Evolutionary conservation across 495 filamentous ascomycete genomes (phyloP), one percentile per base, ranked within the genome.

Genomic region (Lepidopterella palustris): DNA sequence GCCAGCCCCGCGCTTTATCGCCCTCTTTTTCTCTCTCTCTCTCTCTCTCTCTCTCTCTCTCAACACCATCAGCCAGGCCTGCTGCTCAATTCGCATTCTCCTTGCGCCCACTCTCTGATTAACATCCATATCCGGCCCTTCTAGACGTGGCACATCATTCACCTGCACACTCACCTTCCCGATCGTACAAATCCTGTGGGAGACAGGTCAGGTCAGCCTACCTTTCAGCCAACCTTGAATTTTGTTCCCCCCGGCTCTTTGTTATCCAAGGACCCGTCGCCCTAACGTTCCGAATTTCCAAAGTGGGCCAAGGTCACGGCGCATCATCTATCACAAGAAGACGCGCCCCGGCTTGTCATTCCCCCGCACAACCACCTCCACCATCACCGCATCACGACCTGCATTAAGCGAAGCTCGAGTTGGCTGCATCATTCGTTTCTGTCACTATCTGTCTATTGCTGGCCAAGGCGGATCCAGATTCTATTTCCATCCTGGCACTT

Each of bases 391-490:
- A 25, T 31, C 25, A 42, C 28, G 20, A 25, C 5, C 55, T 2
- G 15, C 24, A 55, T 21, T 57, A 31, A 13, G 45, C 57, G 52
- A 21, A 6, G 31, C 15, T 15, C 31, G 6, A 35, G 31, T 35
- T 42, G 35, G 35, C 10, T 13, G 35, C 35, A 42, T 42, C 35
- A 42, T 18, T 42, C 35, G 35, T 18, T 42, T 42, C 57, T 42
- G 26, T 52, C 58, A 6, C 56, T 53, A 21, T 56, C 63, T 61
- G 63, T 65, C 58, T 65, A 53, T 65, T 65, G 63, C 63, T 65
- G 63, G 63, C 52, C 63, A 65, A 65, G 63, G 59, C 63, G 61
- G 63, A 58, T 61, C 58, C 47, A 27, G n/a, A n/a, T n/a, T n/a
- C n/a, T n/a, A n/a, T n/a, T n/a, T n/a, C n/a, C n/a, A n/a, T 20